Evolutionary conservation across 192 early-diverging fungal species (phyloP).

Genomic region (Dissophora ornata): DNA sequence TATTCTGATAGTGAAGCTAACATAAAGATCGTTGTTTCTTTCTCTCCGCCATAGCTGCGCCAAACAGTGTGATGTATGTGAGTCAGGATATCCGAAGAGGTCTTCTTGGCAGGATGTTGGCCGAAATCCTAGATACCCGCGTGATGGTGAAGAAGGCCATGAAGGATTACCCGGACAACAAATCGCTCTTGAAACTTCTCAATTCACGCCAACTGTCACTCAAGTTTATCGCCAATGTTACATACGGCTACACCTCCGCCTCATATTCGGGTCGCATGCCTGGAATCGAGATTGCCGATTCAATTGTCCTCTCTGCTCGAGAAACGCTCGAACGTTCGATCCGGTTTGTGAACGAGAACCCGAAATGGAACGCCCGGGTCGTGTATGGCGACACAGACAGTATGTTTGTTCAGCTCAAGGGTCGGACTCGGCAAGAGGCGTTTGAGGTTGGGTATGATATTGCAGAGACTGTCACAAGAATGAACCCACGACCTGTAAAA

Average conservation of each 20-base stretch:
- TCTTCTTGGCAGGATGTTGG: conserved; percentile 83
- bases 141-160: conserved; percentile 91
- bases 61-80: conserved; percentile 90
- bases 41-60: conserved; percentile 61
- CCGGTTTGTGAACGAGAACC: conserved; percentile 67
- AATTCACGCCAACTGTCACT: conserved; percentile 87
- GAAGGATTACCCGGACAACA: conserved; percentile 74
- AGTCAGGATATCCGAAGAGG: conserved; percentile 84
- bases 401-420: conserved; percentile 85
- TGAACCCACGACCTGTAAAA: conserved; percentile 85
- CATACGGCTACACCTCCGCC: conserved; percentile 89
- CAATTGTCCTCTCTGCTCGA: conserved; percentile 89
- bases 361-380: conserved; percentile 80
- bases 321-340: conserved; percentile 85
- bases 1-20: too few relatives aligned
- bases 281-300: conserved; percentile 88
- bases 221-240: conserved; percentile 94
- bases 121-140: conserved; percentile 89
- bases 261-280: conserved; percentile 93
- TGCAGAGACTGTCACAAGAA: conserved; percentile 74
- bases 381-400: conserved; percentile 97
- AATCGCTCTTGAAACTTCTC: conserved; percentile 71
- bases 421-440: conserved; percentile 74
- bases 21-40: neutral
- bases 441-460: conserved; percentile 89